These are phyloP conservation scores for Aspergillus fumigatiaffinis DNA, from an alignment of 2,329 filamentous ascomycete genomes.

Conservation along the genomic window DNA sequence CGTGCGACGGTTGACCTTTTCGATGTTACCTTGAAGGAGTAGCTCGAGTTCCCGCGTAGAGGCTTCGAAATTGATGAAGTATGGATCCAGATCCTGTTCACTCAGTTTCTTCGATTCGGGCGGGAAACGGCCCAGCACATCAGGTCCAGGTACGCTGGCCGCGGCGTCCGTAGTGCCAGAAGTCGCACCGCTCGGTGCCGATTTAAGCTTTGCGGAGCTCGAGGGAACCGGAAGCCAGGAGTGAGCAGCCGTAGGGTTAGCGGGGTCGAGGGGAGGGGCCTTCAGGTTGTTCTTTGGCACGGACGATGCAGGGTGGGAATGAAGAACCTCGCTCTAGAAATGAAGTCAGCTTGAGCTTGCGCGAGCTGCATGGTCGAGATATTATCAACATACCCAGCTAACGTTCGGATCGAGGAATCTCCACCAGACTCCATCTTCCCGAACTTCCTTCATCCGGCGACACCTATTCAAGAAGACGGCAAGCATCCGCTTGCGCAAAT, in stretches of 20 bases:
- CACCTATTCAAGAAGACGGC: constrained; percentile 94
- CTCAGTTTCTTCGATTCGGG: constrained; percentile 70
- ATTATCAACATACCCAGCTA: constrained; percentile 71
- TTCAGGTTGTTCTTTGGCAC: constrained; percentile 93
- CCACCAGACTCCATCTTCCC: constrained; percentile 95
- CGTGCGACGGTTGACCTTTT: constrained; percentile 90
- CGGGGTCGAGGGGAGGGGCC: constrained; percentile 89
- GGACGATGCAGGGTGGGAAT: constrained; percentile 83
- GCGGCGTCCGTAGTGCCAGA: constrained; percentile 47
- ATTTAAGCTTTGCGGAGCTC: constrained; percentile 78
- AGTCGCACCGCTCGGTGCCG: constrained; percentile 27
- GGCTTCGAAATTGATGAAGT: constrained; percentile 89
- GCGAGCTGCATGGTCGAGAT: constrained; percentile 12
- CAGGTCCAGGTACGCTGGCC: constrained; percentile 56
- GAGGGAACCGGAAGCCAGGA: constrained; percentile 82
- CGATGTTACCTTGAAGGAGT: constrained; percentile 86
- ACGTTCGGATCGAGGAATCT: constrained; percentile 96
- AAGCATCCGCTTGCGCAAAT: constrained; percentile 93
- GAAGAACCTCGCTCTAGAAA: constrained; percentile 80
- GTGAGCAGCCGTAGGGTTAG: constrained; percentile 86
- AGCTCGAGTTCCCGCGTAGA: constrained; percentile 89
- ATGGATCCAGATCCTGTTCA: constrained; percentile 90
- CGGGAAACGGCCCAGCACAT: constrained; percentile 76
- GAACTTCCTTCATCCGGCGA: constrained; percentile 83
- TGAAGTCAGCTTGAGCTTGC: constrained; percentile 21